A percentile compares a stretch with the other conserved stretches of the same genome.
Conservation (phyloP, 345 rosid species). For the Hypericum perforatum region DNA sequence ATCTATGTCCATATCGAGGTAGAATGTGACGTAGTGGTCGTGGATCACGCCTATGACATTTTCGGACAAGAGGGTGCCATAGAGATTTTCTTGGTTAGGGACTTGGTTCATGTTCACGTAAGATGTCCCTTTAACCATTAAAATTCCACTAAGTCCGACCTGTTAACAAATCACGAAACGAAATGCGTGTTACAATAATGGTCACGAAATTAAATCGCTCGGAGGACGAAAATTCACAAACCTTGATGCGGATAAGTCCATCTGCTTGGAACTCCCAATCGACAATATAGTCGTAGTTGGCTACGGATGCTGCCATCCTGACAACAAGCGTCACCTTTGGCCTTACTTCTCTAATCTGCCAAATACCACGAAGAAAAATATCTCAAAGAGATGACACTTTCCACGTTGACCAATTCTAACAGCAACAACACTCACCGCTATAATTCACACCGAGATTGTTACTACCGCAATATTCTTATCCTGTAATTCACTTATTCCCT, state of each 20-base stretch:
- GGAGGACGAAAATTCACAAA: too few relatives aligned
- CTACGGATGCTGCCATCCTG: slow-evolving; percentile 34
- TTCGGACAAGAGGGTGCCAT: slow-evolving; percentile 41
- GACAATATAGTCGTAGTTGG: slow-evolving; percentile 1
- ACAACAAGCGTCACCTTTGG: slow-evolving; percentile 44
- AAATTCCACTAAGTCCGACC: slow-evolving; percentile 48
- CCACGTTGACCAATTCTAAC: too few relatives aligned
- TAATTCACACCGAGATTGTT: too few relatives aligned
- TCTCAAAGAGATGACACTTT: too few relatives aligned
- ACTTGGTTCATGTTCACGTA: slow-evolving; percentile 29
- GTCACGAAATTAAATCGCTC: too few relatives aligned
- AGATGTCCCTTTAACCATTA: slow-evolving; percentile 28
- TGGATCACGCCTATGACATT: slow-evolving; percentile 35
- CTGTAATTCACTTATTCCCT: too few relatives aligned
- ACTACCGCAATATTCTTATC: too few relatives aligned
- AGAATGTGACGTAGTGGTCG: slow-evolving; percentile 42
- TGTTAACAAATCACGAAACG: slow-evolving; percentile 4
- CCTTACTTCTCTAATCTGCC: slow-evolving; percentile 43
- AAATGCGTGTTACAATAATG: too few relatives aligned
- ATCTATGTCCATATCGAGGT: slow-evolving; percentile 47
- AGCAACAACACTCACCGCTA: too few relatives aligned
- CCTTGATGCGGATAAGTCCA: slow-evolving; percentile 40
- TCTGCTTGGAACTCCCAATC: slow-evolving; percentile 6
- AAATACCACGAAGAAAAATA: too few relatives aligned
- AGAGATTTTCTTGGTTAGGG: slow-evolving; percentile 18